These are phyloP conservation scores for Jasminum sambac DNA, from an alignment of 257 asterid species.

Conservation along the genomic window DNA sequence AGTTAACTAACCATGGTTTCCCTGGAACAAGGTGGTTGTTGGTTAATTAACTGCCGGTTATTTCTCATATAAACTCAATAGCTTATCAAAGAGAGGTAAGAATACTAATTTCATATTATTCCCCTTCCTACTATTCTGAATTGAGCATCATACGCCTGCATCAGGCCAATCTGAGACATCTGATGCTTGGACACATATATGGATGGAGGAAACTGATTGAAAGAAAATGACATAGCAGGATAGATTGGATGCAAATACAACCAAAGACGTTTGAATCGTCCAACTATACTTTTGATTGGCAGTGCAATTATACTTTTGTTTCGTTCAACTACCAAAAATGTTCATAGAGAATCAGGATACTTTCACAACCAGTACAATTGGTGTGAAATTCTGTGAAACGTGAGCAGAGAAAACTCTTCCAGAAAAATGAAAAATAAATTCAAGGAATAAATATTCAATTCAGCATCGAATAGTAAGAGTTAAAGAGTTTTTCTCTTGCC, in stretches of 20 bases:
- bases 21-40: background rate
- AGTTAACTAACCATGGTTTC: background rate
- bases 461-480: background rate
- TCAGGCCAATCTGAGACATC: background rate
- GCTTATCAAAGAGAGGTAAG: background rate
- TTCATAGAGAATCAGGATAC: background rate
- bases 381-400: background rate
- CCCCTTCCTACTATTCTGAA: background rate
- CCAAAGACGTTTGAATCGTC: too few species aligned
- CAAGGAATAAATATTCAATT: background rate
- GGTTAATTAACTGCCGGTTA: background rate
- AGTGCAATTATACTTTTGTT: background rate
- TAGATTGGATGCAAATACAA: background rate
- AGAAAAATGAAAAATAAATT: background rate
- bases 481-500: background rate
- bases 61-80: background rate
- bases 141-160: background rate
- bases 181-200: background rate
- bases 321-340: background rate
- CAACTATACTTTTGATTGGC: background rate
- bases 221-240: background rate
- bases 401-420: slow-evolving; percentile 5
- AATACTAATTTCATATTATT: background rate
- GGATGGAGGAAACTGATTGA: background rate
- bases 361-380: background rate